Percentiles rank a stretch among this genome's conserved stretches.
These are phyloP conservation scores for Penicillium oxalicum DNA, from an alignment of 2,329 filamentous ascomycete species.

Conservation along the genomic window DNA sequence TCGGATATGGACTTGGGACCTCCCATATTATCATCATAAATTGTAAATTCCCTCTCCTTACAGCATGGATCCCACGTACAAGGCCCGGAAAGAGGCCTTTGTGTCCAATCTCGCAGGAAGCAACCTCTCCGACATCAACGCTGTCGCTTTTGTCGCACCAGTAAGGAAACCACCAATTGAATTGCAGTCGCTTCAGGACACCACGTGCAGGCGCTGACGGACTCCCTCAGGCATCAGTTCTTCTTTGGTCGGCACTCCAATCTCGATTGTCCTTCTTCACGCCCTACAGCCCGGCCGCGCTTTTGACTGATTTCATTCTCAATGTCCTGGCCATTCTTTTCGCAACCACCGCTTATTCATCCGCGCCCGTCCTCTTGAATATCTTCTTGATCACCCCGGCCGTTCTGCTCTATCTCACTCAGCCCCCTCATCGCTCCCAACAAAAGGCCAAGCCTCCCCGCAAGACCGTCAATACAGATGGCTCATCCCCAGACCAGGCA, in stretches of 20 bases:
- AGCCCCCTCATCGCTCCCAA: slow-evolving; percentile 21
- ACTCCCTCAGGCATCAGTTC: slow-evolving; percentile 61
- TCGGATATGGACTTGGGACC: not conserved
- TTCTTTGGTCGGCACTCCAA: slow-evolving; percentile 87
- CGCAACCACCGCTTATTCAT: slow-evolving; percentile 78
- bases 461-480: slow-evolving; percentile 17
- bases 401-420: slow-evolving; percentile 52
- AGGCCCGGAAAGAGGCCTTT: slow-evolving; percentile 88
- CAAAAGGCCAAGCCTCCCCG: slow-evolving; percentile 34
- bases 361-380: slow-evolving; percentile 66
- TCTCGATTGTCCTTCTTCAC: slow-evolving; percentile 77
- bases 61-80: slow-evolving; percentile 58
- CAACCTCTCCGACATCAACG: slow-evolving; percentile 76
- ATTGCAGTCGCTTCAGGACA: not conserved
- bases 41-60: not conserved
- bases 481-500: slow-evolving; percentile 21
- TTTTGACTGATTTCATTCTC: slow-evolving; percentile 76
- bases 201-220: no score
- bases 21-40: not conserved
- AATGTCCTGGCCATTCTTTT: slow-evolving; percentile 78
- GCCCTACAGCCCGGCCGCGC: slow-evolving; percentile 62
- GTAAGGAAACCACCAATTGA: slow-evolving; percentile 47
- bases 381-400: slow-evolving; percentile 68
- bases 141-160: slow-evolving; percentile 75
- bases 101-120: slow-evolving; percentile 88